phyloP scores from a whole-genome alignment of 2,329 filamentous ascomycete genomes.

The Xylaria multiplex region DNA sequence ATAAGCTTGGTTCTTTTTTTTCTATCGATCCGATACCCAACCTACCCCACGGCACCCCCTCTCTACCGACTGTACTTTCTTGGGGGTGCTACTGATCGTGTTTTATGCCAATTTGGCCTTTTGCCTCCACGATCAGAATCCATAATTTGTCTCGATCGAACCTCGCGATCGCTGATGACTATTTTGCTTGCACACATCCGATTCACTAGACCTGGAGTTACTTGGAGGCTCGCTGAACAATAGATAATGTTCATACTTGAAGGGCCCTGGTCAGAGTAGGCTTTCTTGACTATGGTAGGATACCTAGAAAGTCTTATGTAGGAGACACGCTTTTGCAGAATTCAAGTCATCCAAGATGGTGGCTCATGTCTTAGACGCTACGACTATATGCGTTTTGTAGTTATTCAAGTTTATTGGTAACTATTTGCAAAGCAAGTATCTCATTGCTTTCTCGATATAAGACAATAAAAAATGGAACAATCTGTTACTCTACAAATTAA shows the following conservation, averaged over 20 bases:
- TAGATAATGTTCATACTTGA: constrained; percentile 18
- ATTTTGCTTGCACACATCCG: constrained; percentile 21
- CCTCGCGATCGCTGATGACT: constrained; percentile 6
- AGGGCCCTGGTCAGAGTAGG: constrained; percentile 10
- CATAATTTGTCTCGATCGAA: constrained; percentile 23
- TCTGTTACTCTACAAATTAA: background rate
- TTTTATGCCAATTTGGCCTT: constrained; percentile 23
- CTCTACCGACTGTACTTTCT: constrained; percentile 10
- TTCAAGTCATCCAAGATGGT: background rate
- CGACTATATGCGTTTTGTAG: constrained; percentile 26
- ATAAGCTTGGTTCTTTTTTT: constrained; percentile 14
- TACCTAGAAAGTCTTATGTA: constrained; percentile 23
- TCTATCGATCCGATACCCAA: constrained; percentile 27
- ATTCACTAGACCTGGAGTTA: constrained; percentile 17
- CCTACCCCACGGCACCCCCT: background rate
- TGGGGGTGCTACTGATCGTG: constrained; percentile 16
- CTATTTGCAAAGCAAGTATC: constrained; percentile 24
- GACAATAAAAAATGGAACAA: background rate
- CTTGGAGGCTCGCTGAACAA: constrained; percentile 8
- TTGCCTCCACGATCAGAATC: constrained; percentile 21
- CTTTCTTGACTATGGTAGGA: constrained; percentile 25
- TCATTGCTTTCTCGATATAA: constrained; percentile 15
- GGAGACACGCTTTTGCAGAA: constrained; percentile 26
- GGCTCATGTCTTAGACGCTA: constrained; percentile 14
- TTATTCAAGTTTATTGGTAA: constrained; percentile 22